A percentile compares a stretch with the other conserved stretches of the same genome.
phyloP scores from a whole-genome alignment of 345 rosid species.

The Sonneratia alba region DNA sequence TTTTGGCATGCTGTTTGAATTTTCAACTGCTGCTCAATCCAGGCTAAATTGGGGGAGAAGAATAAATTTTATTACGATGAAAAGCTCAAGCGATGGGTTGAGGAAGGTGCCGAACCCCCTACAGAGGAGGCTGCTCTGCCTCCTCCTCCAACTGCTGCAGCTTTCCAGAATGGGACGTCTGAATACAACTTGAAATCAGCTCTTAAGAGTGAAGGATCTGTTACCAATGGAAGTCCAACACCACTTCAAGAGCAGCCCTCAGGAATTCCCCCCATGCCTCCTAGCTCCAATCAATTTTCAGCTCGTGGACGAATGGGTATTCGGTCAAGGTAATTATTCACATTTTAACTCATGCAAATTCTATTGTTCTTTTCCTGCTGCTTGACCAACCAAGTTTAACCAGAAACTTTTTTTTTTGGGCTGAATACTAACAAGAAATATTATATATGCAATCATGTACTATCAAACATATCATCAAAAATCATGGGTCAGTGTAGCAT shows the following conservation, averaged over 20 bases:
- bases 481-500: too few species aligned
- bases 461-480: background rate
- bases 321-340: slow-evolving; percentile 53
- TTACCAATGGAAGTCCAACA: slow-evolving; percentile 40
- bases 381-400: background rate
- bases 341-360: background rate
- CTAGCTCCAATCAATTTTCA: slow-evolving; percentile 70
- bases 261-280: slow-evolving; percentile 81
- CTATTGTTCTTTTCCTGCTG: background rate
- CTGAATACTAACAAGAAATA: background rate
- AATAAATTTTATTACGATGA: slow-evolving; percentile 90
- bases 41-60: slow-evolving; percentile 92
- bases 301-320: slow-evolving; percentile 88
- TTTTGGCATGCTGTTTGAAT: background rate
- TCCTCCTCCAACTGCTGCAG: slow-evolving; percentile 76
- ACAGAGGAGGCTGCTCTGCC: slow-evolving; percentile 71
- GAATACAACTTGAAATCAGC: slow-evolving; percentile 60
- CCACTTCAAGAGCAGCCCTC: slow-evolving; percentile 35
- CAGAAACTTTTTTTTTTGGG: too few species aligned
- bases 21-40: slow-evolving; percentile 2
- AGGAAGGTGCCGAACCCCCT: slow-evolving; percentile 86
- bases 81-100: slow-evolving; percentile 95
- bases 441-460: background rate
- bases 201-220: slow-evolving; percentile 39
- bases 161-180: slow-evolving; percentile 53